These are phyloP conservation scores for Haematococcus lacustris DNA, from an alignment of 139 green algal species.

Conservation along the genomic window DNA sequence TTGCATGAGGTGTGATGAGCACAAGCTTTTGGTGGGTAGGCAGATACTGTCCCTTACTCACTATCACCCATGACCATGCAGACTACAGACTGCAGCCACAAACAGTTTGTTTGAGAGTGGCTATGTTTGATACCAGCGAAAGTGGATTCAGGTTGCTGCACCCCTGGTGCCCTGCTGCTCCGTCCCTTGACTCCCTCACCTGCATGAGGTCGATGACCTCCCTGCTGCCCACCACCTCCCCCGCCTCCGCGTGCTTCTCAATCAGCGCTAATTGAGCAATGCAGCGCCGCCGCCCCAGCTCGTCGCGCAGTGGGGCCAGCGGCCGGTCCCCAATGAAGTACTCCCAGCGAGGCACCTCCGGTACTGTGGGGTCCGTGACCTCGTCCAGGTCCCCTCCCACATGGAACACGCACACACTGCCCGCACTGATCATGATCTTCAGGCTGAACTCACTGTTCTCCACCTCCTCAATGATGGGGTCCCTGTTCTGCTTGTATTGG, in stretches of 20 bases:
- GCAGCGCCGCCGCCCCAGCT: slow-evolving; percentile 21
- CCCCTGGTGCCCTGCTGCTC: too few species aligned
- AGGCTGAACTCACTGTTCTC: slow-evolving; percentile 20
- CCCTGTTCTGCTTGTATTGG: too few species aligned
- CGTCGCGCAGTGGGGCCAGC: slow-evolving; percentile 26
- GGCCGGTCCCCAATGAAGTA: slow-evolving; percentile 67
- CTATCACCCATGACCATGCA: too few species aligned
- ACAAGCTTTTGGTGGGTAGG: too few species aligned
- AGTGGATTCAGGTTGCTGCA: too few species aligned
- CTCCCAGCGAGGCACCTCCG: slow-evolving; percentile 57
- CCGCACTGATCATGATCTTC: slow-evolving; percentile 58
- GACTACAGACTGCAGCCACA: too few species aligned
- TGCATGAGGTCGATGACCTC: slow-evolving; percentile 23
- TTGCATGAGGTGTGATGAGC: too few species aligned
- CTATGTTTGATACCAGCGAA: too few species aligned
- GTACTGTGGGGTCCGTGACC: slow-evolving; percentile 16
- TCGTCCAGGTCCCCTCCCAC: slow-evolving; percentile 47
- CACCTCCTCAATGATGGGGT: slow-evolving; percentile 36
- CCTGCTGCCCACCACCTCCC: slow-evolving; percentile 39
- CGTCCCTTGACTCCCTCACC: neutral
- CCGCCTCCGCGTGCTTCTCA: slow-evolving; percentile 34
- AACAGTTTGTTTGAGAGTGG: too few species aligned
- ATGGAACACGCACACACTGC: slow-evolving; percentile 58
- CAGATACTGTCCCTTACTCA: too few species aligned
- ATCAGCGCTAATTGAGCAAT: slow-evolving; percentile 44